Conservation (phyloP, 2,329 filamentous ascomycete species). For the Colletotrichum sp. region DNA sequence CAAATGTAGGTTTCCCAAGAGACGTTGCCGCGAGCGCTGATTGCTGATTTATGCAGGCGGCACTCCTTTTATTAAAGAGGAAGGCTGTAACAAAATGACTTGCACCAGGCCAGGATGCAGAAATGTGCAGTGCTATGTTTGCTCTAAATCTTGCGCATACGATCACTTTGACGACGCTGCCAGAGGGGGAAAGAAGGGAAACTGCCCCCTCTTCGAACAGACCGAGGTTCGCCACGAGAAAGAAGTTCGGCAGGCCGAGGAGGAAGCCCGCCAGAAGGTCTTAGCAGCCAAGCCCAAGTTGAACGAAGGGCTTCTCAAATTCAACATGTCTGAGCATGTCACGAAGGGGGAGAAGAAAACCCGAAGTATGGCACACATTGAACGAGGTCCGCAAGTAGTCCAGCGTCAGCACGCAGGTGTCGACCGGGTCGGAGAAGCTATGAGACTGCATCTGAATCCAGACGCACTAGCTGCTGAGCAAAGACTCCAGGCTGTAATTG, state of each 20-base stretch:
- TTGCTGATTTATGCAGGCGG: conserved; percentile 45
- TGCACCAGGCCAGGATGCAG: conserved; percentile 62
- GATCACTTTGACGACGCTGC: conserved; percentile 68
- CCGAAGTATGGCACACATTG: neutral
- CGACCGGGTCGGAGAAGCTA: neutral
- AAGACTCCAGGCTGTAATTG: neutral
- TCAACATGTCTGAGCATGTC: conserved; percentile 59
- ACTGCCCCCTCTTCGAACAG: conserved; percentile 73
- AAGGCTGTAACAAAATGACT: conserved; percentile 84
- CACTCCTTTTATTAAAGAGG: conserved; percentile 79
- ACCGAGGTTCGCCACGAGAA: conserved; percentile 63
- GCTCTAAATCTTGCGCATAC: conserved; percentile 71
- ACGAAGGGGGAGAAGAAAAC: conserved; percentile 35
- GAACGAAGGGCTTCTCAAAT: conserved; percentile 59
- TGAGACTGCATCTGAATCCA: neutral
- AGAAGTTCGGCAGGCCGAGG: conserved; percentile 68
- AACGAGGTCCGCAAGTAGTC: neutral
- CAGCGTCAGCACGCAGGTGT: neutral
- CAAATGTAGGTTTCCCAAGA: conserved; percentile 45
- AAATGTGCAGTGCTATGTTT: conserved; percentile 72
- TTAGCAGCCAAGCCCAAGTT: conserved; percentile 65
- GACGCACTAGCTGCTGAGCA: neutral
- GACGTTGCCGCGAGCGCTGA: neutral
- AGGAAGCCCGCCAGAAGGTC: conserved; percentile 59
- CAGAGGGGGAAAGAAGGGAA: conserved; percentile 52